Percentiles rank a stretch among this genome's conserved stretches.
Conservation (phyloP, 2,329 filamentous ascomycete species). For the Colletotrichum trifolii region DNA sequence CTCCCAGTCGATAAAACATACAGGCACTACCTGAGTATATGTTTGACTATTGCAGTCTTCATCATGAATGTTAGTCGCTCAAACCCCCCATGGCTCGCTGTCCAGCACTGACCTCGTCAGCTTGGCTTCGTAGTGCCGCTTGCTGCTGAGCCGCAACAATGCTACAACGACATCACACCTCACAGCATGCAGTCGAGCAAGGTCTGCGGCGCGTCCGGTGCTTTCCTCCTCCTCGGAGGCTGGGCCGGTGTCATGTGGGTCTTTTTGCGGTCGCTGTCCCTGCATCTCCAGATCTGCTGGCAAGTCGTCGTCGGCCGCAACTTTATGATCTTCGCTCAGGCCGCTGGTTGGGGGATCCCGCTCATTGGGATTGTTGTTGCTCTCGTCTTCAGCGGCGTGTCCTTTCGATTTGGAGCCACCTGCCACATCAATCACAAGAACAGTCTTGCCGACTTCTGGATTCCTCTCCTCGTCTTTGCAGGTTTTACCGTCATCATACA, state of each 20-base stretch:
- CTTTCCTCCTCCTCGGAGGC: constrained; percentile 87
- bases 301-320: constrained; percentile 87
- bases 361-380: constrained; percentile 79
- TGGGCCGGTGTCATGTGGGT: constrained; percentile 90
- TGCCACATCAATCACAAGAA: constrained; percentile 95
- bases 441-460: constrained; percentile 89
- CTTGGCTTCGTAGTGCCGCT: constrained; percentile 92
- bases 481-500: constrained; percentile 82
- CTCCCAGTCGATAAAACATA: constrained; percentile 90
- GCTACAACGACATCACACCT: constrained; percentile 90
- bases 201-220: constrained; percentile 88
- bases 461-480: constrained; percentile 83
- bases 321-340: constrained; percentile 89
- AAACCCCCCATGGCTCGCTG: neutral
- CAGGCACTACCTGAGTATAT: constrained; percentile 92
- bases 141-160: constrained; percentile 81
- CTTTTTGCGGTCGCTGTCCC: constrained; percentile 87
- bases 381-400: constrained; percentile 88
- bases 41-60: constrained; percentile 78
- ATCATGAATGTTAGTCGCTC: constrained; percentile 78
- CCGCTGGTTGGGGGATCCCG: constrained; percentile 86
- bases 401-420: constrained; percentile 89
- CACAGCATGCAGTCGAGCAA: constrained; percentile 87
- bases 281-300: constrained; percentile 99
- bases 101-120: constrained; percentile 52